Evolutionary conservation across 2,329 filamentous ascomycete genomes (phyloP).

Genomic region (Dactylella cylindrospora): DNA sequence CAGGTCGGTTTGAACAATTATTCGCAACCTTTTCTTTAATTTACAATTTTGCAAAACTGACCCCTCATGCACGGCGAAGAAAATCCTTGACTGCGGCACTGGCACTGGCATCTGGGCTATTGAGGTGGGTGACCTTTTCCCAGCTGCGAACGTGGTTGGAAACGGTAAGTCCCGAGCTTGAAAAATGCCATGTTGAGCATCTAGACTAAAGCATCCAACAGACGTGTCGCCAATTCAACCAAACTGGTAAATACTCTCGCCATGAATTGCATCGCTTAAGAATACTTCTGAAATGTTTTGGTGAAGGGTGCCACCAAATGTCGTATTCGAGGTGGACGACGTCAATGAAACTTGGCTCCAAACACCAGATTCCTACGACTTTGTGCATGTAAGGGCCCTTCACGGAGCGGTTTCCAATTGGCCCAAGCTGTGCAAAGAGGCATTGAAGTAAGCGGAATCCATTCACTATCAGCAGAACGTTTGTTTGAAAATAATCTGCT

Average conservation of each 20-base stretch:
- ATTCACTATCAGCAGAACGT: background rate
- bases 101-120: slow-evolving; percentile 52
- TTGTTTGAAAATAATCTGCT: background rate
- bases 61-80: slow-evolving; percentile 38
- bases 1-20: slow-evolving; percentile 10
- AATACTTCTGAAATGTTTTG: background rate
- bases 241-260: slow-evolving; percentile 37
- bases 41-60: background rate
- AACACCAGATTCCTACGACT: slow-evolving; percentile 57
- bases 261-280: background rate
- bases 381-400: slow-evolving; percentile 62
- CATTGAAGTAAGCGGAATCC: slow-evolving; percentile 30
- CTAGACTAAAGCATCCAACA: background rate
- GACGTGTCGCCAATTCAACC: slow-evolving; percentile 49
- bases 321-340: slow-evolving; percentile 50
- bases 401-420: slow-evolving; percentile 62
- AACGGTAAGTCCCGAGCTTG: slow-evolving; percentile 16
- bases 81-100: slow-evolving; percentile 51
- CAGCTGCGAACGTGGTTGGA: slow-evolving; percentile 45
- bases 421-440: slow-evolving; percentile 48
- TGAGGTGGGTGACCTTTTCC: slow-evolving; percentile 48
- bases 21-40: background rate
- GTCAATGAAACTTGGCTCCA: slow-evolving; percentile 50
- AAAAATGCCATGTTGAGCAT: background rate
- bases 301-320: slow-evolving; percentile 44